Base-by-base conservation (phyloP, 2,329 filamentous ascomycete species). In the Ophiognomonia clavigignenti-juglandacearum region DNA sequence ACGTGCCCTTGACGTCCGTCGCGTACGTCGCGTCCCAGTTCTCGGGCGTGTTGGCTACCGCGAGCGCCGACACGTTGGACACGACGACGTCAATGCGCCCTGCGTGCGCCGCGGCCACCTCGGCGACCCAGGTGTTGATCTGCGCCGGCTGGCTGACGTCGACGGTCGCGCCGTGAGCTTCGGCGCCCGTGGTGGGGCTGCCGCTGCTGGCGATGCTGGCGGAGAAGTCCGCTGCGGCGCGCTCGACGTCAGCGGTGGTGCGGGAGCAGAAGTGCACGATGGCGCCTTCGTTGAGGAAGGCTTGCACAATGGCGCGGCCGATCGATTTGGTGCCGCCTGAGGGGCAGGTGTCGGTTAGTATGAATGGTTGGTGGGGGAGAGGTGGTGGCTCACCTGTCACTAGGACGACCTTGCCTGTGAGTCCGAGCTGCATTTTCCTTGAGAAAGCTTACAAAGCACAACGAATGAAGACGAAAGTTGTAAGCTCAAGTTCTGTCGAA, bases 1-100 rank as follows among this genome's bases (percentile, higher is more conserved):
- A 57, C 2, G 63, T 62, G 31, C 61, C 62, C 50, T 64, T 56
- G 44, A 67, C 54, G 52, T 68, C 64, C 13, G 60, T 61, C 35
- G 58, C 45, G 54, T 62, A 67, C 2, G 57, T 55, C 9, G 50
- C 48, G 6, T 58, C 47, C 60, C 58, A 62, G 34, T 46, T 53
- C 13, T 51, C 51, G 4, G 47, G 23, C 14, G 54, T 57, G 53
- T 66, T 55, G 20, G 54, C 37, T 20, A 62, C 58, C 14, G 53
- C 52, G 9, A 66, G 55, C 14, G 58, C 57, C 16, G 61, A 63
- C 8, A 51, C 50, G 43, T 54, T 56, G 36, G 54, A 51, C 10
- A 56, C 51, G 14, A 56, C 43, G 29, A 54, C 51, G 36, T 56
- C 54, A 34, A 56, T 42, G 18, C 39, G 44, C 38, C 49, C 46